Percentiles rank a stretch among this genome's conserved stretches.
These are phyloP conservation scores for Tricholoma flavovirens DNA, from an alignment of 768 basidiomycete species.

Conservation along the genomic window DNA sequence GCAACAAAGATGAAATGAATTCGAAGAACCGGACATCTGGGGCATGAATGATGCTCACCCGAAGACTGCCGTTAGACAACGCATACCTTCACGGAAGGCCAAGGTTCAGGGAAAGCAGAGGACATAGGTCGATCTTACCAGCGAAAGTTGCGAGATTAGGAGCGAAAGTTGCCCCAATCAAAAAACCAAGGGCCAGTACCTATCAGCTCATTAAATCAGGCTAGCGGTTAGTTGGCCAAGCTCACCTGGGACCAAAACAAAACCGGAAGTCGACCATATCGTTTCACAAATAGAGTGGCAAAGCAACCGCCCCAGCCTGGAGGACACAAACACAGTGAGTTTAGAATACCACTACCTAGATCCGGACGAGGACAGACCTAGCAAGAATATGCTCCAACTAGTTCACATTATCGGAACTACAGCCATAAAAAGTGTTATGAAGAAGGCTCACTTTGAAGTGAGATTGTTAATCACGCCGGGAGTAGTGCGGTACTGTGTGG, in stretches of 20 bases:
- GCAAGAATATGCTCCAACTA: constrained; percentile 54
- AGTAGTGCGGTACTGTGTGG: constrained; percentile 44
- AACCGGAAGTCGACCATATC: constrained; percentile 53
- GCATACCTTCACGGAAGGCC: constrained; percentile 18
- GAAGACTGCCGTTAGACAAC: constrained; percentile 29
- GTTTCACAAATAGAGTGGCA: constrained; percentile 45
- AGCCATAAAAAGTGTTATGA: neutral
- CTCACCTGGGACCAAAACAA: constrained; percentile 53
- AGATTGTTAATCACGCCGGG: constrained; percentile 49
- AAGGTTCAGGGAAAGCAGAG: neutral
- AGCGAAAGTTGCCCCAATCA: constrained; percentile 48
- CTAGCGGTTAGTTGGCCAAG: neutral
- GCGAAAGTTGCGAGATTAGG: constrained; percentile 43
- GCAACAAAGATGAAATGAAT: neutral
- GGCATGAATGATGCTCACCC: constrained; percentile 13
- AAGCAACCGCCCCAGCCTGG: constrained; percentile 43
- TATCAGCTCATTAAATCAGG: constrained; percentile 11
- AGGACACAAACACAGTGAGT: neutral
- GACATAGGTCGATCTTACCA: constrained; percentile 8
- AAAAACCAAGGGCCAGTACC: constrained; percentile 45
- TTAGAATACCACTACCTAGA: neutral
- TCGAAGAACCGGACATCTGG: neutral
- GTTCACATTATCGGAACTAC: neutral
- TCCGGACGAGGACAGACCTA: constrained; percentile 25
- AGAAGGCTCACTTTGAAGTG: constrained; percentile 37